These are phyloP conservation scores for Neoscytalidium dimidiatum DNA, from an alignment of 2,329 filamentous ascomycete genomes.

Conservation along the genomic window DNA sequence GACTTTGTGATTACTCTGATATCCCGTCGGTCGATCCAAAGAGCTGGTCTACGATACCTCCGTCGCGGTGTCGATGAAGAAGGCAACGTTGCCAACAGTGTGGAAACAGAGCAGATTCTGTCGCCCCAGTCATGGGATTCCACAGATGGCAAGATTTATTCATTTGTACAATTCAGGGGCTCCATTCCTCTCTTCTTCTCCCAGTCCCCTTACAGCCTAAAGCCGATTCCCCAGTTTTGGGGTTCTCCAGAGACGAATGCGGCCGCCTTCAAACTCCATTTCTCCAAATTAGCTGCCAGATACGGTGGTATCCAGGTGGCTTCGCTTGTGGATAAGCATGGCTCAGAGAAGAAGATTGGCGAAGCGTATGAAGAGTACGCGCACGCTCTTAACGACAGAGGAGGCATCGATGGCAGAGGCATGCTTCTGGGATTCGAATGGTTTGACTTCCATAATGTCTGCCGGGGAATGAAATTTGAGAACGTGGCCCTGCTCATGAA, in stretches of 20 bases:
- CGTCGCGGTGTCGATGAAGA: conserved; percentile 88
- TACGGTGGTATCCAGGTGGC: conserved; percentile 80
- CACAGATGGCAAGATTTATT: conserved; percentile 64
- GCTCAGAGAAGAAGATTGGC: conserved; percentile 77
- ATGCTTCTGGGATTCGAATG: conserved; percentile 74
- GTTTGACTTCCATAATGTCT: conserved; percentile 95
- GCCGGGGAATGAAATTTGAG: conserved; percentile 96
- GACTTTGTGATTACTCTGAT: conserved; percentile 83
- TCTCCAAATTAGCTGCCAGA: conserved; percentile 64
- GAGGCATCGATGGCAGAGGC: conserved; percentile 51
- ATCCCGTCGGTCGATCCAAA: conserved; percentile 82
- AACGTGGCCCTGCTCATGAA: conserved; percentile 83
- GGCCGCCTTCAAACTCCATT: conserved; percentile 76
- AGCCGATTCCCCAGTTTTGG: conserved; percentile 79
- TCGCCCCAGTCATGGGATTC: conserved; percentile 68
- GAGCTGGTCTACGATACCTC: conserved; percentile 86
- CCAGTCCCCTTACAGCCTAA: conserved; percentile 90
- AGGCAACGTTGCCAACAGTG: conserved; percentile 83
- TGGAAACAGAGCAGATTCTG: conserved; percentile 94
- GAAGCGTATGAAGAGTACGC: conserved; percentile 73
- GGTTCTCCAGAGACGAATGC: conserved; percentile 81
- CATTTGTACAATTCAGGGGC: conserved; percentile 83
- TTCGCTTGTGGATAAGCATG: conserved; percentile 86
- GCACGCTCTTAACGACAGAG: conserved; percentile 63
- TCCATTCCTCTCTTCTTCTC: conserved; percentile 96